A percentile compares a stretch with the other conserved stretches of the same genome.
Conservation (phyloP, 2,329 filamentous ascomycete genomes). For the Fusarium redolens region DNA sequence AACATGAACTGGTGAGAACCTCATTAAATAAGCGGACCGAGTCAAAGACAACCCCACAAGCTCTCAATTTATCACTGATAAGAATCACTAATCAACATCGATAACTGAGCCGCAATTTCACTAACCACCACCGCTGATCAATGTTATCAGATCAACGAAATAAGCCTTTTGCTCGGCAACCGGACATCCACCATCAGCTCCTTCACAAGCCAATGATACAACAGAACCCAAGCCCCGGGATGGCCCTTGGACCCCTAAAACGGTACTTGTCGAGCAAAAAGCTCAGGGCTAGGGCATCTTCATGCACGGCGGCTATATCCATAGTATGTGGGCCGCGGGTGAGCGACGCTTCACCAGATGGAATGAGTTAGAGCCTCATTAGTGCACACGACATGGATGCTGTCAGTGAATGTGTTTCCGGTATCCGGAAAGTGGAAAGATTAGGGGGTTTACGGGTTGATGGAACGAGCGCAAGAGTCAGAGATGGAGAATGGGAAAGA, state of each 20-base stretch:
- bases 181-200: slow-evolving; percentile 10
- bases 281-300: slow-evolving; percentile 19
- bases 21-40: not conserved
- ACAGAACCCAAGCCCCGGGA: slow-evolving; percentile 1
- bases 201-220: slow-evolving; percentile 27
- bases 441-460: not conserved
- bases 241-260: slow-evolving; percentile 42
- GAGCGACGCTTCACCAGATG: slow-evolving; percentile 32
- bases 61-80: not conserved
- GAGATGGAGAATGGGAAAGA: slow-evolving; percentile 14
- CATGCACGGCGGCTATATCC: slow-evolving; percentile 40
- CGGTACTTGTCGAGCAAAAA: slow-evolving; percentile 12
- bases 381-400: slow-evolving; percentile 15
- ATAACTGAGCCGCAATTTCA: slow-evolving; percentile 14
- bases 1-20: not conserved
- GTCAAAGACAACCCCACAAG: not conserved
- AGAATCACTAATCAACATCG: slow-evolving; percentile 9
- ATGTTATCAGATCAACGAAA: slow-evolving; percentile 29
- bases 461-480: slow-evolving; percentile 2
- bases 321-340: slow-evolving; percentile 40
- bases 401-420: slow-evolving; percentile 1
- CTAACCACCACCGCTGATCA: slow-evolving; percentile 22
- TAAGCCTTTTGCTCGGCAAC: slow-evolving; percentile 29
- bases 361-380: slow-evolving; percentile 15
- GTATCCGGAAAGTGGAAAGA: slow-evolving; percentile 21